Evolutionary conservation across 1,139 yeast species (phyloP).

Genomic region (Hyphopichia burtonii): DNA sequence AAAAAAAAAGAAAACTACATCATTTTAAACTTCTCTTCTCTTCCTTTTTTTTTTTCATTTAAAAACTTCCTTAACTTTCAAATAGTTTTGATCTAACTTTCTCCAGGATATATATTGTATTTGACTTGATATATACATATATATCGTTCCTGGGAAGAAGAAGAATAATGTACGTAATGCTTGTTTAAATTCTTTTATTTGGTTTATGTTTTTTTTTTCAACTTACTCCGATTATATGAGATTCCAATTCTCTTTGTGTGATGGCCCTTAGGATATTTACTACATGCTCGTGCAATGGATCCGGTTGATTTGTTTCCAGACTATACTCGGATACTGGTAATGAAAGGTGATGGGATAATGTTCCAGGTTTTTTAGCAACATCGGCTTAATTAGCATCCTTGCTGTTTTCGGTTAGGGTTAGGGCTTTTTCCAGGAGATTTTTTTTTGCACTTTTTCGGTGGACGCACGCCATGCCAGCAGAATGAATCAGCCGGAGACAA

Average conservation of each 20-base stretch:
- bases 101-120: not conserved
- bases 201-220: no score
- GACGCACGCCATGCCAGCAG: not conserved
- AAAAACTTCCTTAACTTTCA: not conserved
- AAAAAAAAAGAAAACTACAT: no score
- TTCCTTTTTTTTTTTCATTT: slow-evolving; percentile 1
- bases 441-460: no score
- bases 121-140: not conserved
- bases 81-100: not conserved
- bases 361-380: not conserved
- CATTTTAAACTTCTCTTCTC: no score
- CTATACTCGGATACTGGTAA: no score
- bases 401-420: slow-evolving; percentile 2
- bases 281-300: no score
- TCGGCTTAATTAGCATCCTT: not conserved
- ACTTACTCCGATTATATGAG: not conserved
- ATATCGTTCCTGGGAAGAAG: slow-evolving; percentile 4
- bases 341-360: no score
- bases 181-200: no score
- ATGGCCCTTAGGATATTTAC: no score
- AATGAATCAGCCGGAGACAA: no score
- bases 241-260: not conserved
- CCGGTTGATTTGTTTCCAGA: no score
- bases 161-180: slow-evolving; percentile 1
- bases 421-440: slow-evolving; percentile 1